A percentile compares a stretch with the other conserved stretches of the same genome.
These are phyloP conservation scores for Amphirosellinia nigrospora DNA, from an alignment of 495 filamentous ascomycete genomes.

Conservation along the genomic window DNA sequence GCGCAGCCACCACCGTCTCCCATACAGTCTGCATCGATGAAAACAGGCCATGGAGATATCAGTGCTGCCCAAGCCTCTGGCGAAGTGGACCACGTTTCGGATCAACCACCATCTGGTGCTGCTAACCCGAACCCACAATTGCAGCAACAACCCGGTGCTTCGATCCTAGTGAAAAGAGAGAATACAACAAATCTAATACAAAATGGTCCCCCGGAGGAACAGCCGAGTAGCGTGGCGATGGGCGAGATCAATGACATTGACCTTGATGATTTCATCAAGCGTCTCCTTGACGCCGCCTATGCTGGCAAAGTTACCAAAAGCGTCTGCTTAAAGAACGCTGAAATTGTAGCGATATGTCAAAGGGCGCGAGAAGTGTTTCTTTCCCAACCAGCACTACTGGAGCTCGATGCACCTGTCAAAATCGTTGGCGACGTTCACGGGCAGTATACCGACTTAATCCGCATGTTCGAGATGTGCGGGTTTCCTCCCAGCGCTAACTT, in stretches of 20 bases:
- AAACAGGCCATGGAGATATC: conserved; percentile 74
- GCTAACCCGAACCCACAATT: conserved; percentile 51
- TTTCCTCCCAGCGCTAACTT: conserved; percentile 95
- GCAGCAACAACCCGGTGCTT: conserved; percentile 68
- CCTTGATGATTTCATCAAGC: conserved; percentile 95
- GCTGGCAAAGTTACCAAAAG: conserved; percentile 97
- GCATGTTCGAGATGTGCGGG: conserved; percentile 99
- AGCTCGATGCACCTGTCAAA: conserved; percentile 96
- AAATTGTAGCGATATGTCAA: conserved; percentile 90
- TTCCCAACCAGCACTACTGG: conserved; percentile 87
- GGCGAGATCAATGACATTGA: conserved; percentile 87
- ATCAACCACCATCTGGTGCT: conserved; percentile 77
- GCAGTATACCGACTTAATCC: conserved; percentile 95
- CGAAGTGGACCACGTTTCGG: conserved; percentile 96
- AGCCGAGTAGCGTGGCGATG: conserved; percentile 60
- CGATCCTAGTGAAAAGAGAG: conserved; percentile 84
- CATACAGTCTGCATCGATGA: conserved; percentile 76
- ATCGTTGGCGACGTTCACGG: conserved; percentile 98
- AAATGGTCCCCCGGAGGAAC: conserved; percentile 47
- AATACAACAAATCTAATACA: conserved; percentile 59
- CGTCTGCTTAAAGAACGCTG: conserved; percentile 95
- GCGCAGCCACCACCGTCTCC: conserved; percentile 88
- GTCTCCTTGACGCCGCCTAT: conserved; percentile 92
- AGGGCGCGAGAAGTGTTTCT: conserved; percentile 88
- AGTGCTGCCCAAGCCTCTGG: conserved; percentile 80